These are phyloP conservation scores for Persicaria tinctoria DNA, from an alignment of 148 eudicot species.

Conservation along the genomic window DNA sequence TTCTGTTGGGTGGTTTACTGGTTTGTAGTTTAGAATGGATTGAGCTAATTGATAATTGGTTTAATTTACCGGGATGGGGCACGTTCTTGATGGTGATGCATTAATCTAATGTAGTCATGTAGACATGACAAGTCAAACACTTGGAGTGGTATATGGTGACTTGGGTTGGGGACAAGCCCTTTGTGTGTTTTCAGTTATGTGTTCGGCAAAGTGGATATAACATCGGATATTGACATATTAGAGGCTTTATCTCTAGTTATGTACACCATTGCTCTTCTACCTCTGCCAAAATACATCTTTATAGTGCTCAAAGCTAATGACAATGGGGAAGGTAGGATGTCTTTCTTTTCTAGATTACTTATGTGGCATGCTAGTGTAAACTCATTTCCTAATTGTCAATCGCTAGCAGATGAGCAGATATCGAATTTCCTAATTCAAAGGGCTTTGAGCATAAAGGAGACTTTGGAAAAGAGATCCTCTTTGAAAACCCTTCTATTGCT, in stretches of 20 bases:
- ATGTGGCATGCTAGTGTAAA: conserved; percentile 52
- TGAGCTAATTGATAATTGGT: no score
- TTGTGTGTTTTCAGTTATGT: conserved; percentile 81
- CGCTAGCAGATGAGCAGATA: conserved; percentile 71
- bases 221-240: conserved; percentile 70
- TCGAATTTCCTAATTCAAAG: conserved; percentile 90
- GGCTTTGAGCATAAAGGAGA: conserved; percentile 76
- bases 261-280: conserved; percentile 84
- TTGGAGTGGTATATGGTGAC: conserved; percentile 97
- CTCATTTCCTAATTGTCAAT: conserved; percentile 76
- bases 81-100: not conserved
- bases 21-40: not conserved
- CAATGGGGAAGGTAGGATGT: conserved; percentile 79
- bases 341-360: not conserved
- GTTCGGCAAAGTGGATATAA: conserved; percentile 80
- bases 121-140: conserved; percentile 77
- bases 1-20: not conserved
- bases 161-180: conserved; percentile 81
- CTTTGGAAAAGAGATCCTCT: conserved; percentile 50
- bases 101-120: not conserved
- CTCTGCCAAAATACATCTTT: conserved; percentile 78
- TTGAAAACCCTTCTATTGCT: conserved; percentile 64
- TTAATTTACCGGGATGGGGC: not conserved
- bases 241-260: conserved; percentile 83
- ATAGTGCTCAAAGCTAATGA: conserved; percentile 95